Base-by-base conservation (phyloP, 441 rosid species). In the Breynia disticha region DNA sequence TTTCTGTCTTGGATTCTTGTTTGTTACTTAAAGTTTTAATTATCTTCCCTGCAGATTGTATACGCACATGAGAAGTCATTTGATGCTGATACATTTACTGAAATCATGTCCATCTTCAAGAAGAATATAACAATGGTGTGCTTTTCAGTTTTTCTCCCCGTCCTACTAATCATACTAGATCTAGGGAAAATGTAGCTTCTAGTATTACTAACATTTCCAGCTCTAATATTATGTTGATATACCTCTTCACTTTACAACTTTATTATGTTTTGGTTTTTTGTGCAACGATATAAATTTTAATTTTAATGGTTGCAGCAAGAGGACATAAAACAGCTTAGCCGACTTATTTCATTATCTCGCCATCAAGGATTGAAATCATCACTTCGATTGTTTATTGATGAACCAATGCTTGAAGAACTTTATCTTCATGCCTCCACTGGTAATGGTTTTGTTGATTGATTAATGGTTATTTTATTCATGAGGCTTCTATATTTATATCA, bases 41-140 rank as follows among this genome's bases (percentile, higher is more conserved):
- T 56, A 21, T 57, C 42, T 60, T 60, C 22, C 58, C 68, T 64
- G 57, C 79, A 93, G 97, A 84, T 94, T 28, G 66, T 94, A 53
- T 72, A 63, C 69, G 76, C 86, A 24, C 90, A 94, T 70, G 55
- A 69, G 59, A 82, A 79, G 67, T 76, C 82, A 24, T 94, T 75
- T 75, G 81, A 73, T 59, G 72, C 76, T 48, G 87, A 75, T 51
- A 75, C 54, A 22, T 89, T 81, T 67, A 73, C 66, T 57, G 72
- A 55, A 55, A 82, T 94, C 68, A 76, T 69, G 68, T 51, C 49
- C 74, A 69, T 77, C 39, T 67, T 76, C 62, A 75, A 65, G 55
- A 76, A 71, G 63, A 53, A 61, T 42, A 44, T 44, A 50, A 53
- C 60, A 50, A 67, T 59, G 74, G 99, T 93, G 78, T 63, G 68